These are phyloP conservation scores for Colletotrichum sp. DNA, from an alignment of 2,329 filamentous ascomycete species.

Conservation along the genomic window DNA sequence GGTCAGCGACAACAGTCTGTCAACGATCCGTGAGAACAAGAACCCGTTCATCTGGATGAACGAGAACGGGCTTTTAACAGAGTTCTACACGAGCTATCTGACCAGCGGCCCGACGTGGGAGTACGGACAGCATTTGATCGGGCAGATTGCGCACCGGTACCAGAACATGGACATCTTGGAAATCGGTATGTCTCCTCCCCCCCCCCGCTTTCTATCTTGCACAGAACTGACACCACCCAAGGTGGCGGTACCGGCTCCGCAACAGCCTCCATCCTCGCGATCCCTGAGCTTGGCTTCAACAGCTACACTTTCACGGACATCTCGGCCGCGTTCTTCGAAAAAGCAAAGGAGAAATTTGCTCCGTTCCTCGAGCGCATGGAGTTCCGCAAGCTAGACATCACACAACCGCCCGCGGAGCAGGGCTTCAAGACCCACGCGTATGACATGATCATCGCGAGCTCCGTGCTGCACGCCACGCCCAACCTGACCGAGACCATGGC, in stretches of 20 bases:
- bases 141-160: not conserved
- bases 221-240: conserved; percentile 19
- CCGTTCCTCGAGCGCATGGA: not conserved
- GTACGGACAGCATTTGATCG: not conserved
- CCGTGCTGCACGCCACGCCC: conserved; percentile 32
- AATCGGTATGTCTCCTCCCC: not conserved
- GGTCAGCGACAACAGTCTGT: not conserved
- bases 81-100: not conserved
- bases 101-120: not conserved
- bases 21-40: not conserved
- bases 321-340: conserved; percentile 25
- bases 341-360: conserved; percentile 23
- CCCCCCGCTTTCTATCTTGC: conserved; percentile 34
- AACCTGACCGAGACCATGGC: conserved; percentile 25
- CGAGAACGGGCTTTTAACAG: not conserved
- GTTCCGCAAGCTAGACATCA: not conserved
- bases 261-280: not conserved
- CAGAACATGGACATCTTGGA: not conserved
- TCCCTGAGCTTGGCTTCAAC: conserved; percentile 2
- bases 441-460: conserved; percentile 33
- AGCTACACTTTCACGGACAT: conserved; percentile 30
- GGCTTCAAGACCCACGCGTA: conserved; percentile 30
- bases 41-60: conserved; percentile 6
- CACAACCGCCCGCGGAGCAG: conserved; percentile 19
- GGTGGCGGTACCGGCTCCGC: no score